Evolutionary conservation across 139 green algal species (phyloP).

Genomic region (Coelastrella sp.): DNA sequence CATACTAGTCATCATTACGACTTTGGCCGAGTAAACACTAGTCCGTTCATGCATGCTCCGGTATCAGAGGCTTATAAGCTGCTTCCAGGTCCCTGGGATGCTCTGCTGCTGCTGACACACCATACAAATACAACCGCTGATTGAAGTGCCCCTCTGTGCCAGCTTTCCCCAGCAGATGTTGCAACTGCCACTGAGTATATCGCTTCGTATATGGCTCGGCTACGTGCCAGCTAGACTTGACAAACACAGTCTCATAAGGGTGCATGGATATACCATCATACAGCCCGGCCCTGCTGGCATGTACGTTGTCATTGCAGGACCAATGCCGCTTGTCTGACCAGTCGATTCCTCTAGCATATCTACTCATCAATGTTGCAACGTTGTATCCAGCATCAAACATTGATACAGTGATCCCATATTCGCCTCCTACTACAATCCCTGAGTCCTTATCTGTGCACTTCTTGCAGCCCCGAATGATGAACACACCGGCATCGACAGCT

Average conservation of each 20-base stretch:
- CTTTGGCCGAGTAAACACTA: too few species aligned
- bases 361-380: slow-evolving; percentile 81
- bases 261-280: slow-evolving; percentile 84
- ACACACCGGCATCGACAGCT: slow-evolving; percentile 57
- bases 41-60: background rate
- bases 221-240: slow-evolving; percentile 84
- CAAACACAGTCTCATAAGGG: slow-evolving; percentile 85
- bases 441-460: slow-evolving; percentile 59
- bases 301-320: slow-evolving; percentile 72
- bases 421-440: slow-evolving; percentile 67
- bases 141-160: slow-evolving; percentile 76
- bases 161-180: slow-evolving; percentile 57
- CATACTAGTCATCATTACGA: too few species aligned
- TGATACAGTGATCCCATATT: slow-evolving; percentile 78
- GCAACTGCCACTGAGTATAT: slow-evolving; percentile 67
- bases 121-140: slow-evolving; percentile 71
- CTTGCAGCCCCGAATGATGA: slow-evolving; percentile 78
- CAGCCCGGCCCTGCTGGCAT: slow-evolving; percentile 78
- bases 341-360: slow-evolving; percentile 64
- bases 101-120: slow-evolving; percentile 6
- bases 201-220: slow-evolving; percentile 75
- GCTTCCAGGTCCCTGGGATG: slow-evolving; percentile 35
- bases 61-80: slow-evolving; percentile 19
- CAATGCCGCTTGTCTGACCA: slow-evolving; percentile 58
- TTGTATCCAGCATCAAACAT: slow-evolving; percentile 75